A percentile compares a stretch with the other conserved stretches of the same genome.
Evolutionary conservation across 352 stramenopile genomes (phyloP).

Genomic region (Elongisporangium anandrum): DNA sequence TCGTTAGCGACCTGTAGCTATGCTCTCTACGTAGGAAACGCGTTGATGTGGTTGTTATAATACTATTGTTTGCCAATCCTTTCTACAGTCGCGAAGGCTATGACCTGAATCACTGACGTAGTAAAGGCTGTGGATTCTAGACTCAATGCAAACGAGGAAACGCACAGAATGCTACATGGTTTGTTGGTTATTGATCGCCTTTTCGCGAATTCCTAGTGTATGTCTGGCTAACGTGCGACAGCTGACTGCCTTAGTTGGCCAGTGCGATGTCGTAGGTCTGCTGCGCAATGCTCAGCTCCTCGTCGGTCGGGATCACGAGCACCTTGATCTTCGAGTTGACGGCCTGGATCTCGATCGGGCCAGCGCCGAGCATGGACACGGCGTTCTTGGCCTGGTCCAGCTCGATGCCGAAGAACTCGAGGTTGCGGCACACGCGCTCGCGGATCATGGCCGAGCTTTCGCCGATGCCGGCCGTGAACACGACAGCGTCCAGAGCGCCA

Average conservation of each 20-base stretch:
- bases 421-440: constrained; percentile 53
- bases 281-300: constrained; percentile 88
- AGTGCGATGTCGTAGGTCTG: constrained; percentile 71
- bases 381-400: constrained; percentile 74
- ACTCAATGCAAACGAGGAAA: neutral
- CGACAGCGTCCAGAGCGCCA: constrained; percentile 69
- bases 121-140: too few relatives aligned
- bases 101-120: too few relatives aligned
- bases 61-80: too few relatives aligned
- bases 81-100: too few relatives aligned
- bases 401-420: constrained; percentile 67
- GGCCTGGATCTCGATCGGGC: constrained; percentile 59
- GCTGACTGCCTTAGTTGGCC: constrained; percentile 30
- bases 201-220: neutral
- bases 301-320: constrained; percentile 86
- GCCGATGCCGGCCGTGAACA: constrained; percentile 89
- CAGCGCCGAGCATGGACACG: constrained; percentile 48
- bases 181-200: neutral
- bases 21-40: too few relatives aligned
- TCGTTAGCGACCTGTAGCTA: too few relatives aligned
- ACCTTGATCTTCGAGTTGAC: constrained; percentile 51
- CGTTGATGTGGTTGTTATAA: too few relatives aligned
- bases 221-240: neutral
- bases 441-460: constrained; percentile 82
- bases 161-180: neutral